These are phyloP conservation scores for Neurospora discreta DNA, from an alignment of 495 filamentous ascomycete species.

Conservation along the genomic window DNA sequence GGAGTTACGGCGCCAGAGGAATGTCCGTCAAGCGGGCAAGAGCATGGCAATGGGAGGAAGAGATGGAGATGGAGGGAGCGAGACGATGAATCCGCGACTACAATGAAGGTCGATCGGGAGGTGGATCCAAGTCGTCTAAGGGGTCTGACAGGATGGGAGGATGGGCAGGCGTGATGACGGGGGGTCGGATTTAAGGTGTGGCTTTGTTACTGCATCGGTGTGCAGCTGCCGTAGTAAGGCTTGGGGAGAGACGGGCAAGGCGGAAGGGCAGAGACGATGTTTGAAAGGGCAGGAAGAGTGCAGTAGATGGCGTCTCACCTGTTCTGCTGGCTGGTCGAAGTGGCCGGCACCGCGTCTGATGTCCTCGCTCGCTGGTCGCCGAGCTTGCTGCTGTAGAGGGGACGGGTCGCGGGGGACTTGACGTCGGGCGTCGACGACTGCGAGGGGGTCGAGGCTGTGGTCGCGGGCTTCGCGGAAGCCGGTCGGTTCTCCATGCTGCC, in stretches of 20 bases:
- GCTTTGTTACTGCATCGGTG: slow-evolving; percentile 13
- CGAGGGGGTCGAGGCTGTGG: slow-evolving; percentile 11
- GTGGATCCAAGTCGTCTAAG: background rate
- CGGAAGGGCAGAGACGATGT: slow-evolving; percentile 3
- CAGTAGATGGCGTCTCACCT: slow-evolving; percentile 24
- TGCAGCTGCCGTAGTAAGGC: slow-evolving; percentile 5
- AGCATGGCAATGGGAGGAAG: slow-evolving; percentile 5
- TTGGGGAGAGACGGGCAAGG: slow-evolving; percentile 7
- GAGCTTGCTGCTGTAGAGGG: slow-evolving; percentile 27
- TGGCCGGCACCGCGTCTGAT: slow-evolving; percentile 14
- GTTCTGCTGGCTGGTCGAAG: slow-evolving; percentile 10
- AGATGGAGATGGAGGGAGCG: background rate
- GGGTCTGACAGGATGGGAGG: background rate
- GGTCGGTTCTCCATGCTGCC: slow-evolving; percentile 26
- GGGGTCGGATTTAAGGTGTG: background rate
- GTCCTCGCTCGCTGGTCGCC: slow-evolving; percentile 16
- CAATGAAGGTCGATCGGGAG: background rate
- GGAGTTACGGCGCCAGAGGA: background rate
- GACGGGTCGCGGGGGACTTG: slow-evolving; percentile 19
- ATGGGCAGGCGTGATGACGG: background rate
- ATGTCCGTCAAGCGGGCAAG: background rate
- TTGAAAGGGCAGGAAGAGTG: slow-evolving; percentile 9
- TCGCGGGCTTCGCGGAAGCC: slow-evolving; percentile 18
- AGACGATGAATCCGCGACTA: background rate
- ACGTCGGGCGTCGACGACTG: slow-evolving; percentile 14